Percentiles rank a stretch among this genome's conserved stretches.
Evolutionary conservation across 805 yeast genomes (phyloP).

Genomic region (Sungouiozyma ichnusensis): DNA sequence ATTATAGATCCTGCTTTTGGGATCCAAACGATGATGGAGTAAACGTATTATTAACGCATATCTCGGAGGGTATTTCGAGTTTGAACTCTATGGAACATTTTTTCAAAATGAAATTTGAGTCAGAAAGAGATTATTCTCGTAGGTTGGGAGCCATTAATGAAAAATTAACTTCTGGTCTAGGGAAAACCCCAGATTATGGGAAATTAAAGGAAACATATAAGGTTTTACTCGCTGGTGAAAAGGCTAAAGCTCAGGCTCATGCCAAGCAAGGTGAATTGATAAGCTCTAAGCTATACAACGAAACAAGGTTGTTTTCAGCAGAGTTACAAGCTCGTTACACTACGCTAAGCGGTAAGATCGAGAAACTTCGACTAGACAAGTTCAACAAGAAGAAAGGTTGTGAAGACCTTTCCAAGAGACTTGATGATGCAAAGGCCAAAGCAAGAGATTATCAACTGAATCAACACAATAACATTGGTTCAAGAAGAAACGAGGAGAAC

Average conservation of each 20-base stretch:
- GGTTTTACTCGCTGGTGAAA: conserved; percentile 15
- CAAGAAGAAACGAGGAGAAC: conserved; percentile 19
- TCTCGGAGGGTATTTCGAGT: conserved; percentile 21
- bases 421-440: conserved; percentile 17
- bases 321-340: conserved; percentile 21
- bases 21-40: conserved; percentile 28
- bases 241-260: conserved; percentile 21
- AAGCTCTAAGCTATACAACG: conserved; percentile 16
- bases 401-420: conserved; percentile 17
- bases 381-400: conserved; percentile 22
- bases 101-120: conserved; percentile 23
- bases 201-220: conserved; percentile 14
- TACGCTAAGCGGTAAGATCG: conserved; percentile 23
- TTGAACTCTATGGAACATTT: conserved; percentile 18
- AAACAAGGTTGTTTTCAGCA: conserved; percentile 18
- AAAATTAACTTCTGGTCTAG: conserved; percentile 17
- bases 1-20: conserved; percentile 27
- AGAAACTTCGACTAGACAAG: conserved; percentile 22
- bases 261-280: conserved; percentile 24
- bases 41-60: conserved; percentile 20
- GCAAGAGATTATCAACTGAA: conserved; percentile 25
- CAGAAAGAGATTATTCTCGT: conserved; percentile 27
- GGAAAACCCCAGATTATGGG: conserved; percentile 21
- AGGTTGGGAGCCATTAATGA: conserved; percentile 25
- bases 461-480: conserved; percentile 23